Base-by-base conservation (phyloP, 352 stramenopile genomes). In the Globisporangium heterothallicum region DNA sequence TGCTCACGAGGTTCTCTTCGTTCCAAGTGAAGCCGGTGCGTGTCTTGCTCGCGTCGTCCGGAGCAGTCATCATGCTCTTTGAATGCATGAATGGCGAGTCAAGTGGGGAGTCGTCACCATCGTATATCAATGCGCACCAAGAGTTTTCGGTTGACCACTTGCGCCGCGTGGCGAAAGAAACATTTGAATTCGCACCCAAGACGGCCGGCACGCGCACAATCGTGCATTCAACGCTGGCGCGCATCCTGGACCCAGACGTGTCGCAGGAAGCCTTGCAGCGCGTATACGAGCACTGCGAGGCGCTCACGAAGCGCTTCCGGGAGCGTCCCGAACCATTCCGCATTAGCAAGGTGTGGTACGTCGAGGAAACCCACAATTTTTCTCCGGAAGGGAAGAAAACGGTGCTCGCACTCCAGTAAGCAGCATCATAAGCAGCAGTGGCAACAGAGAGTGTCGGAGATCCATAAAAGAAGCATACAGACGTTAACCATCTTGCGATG, bases 21-120 rank as follows among this genome's bases (percentile, higher is more conserved):
- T 82, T 91, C 43, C 48, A 51, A 9, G 63, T 87, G 40, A 60
- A 43, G n/a, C 63, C 75, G 2, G 54, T 78, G 36, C 72, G 72
- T 40, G 70, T 88, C 27, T 59, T 87, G 18, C 56, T 88, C 24
- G 70, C 73, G 25, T 74, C 72, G 1, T 88, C 79, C 1, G 79
- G 79, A 0, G 76, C 79, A 5, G 70, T 91, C 34, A 74, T 88
- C 42, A 64, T 91, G 65, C 62, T 88, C 6, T 88, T 81, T 29
- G 56, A 88, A 16, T 81, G 70, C 10, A 46, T 75, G 24, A 34
- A 58, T 6, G 49, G 52, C 2, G 50, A 9, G 0, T 18, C 21
- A 8, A 19, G 45, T n/a, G 32, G 14, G 13, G 36, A 41, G 18
- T 14, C 27, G 49, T 53, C 29, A 43, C 63, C 22, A 42, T 57